A percentile compares a stretch with the other conserved stretches of the same genome.
These are phyloP conservation scores for Oenanthe javanica DNA, from an alignment of 140 eudicot genomes.

Conservation along the genomic window DNA sequence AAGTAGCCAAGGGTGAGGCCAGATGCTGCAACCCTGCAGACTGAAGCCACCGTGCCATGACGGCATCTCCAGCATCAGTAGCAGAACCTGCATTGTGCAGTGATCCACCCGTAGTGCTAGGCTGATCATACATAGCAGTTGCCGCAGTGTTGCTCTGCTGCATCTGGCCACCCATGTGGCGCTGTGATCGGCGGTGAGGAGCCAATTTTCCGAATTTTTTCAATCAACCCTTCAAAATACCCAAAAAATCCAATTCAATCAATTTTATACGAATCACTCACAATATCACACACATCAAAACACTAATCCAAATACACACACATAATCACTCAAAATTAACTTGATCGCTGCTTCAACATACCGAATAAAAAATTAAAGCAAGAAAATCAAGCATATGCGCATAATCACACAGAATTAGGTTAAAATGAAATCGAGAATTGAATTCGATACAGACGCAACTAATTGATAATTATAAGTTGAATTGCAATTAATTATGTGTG, in stretches of 20 bases:
- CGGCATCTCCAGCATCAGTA: slow-evolving; percentile 88
- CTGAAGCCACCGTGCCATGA: slow-evolving; percentile 97
- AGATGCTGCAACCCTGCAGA: slow-evolving; percentile 98
- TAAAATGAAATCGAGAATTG: slow-evolving; percentile 4
- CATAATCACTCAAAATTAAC: background rate
- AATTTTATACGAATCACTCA: background rate
- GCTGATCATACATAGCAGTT: slow-evolving; percentile 89
- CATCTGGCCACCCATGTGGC: slow-evolving; percentile 99
- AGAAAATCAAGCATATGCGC: background rate
- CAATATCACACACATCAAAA: background rate
- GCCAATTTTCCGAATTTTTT: slow-evolving; percentile 63
- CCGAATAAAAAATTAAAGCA: background rate
- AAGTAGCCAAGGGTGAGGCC: slow-evolving; percentile 84
- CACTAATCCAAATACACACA: background rate
- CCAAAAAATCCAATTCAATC: slow-evolving; percentile 4
- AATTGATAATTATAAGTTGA: background rate
- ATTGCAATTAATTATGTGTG: background rate
- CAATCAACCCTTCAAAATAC: slow-evolving; percentile 24
- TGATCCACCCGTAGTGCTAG: slow-evolving; percentile 36
- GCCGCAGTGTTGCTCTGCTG: slow-evolving; percentile 91
- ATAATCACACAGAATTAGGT: slow-evolving; percentile 5
- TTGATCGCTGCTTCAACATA: background rate
- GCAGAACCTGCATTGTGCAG: slow-evolving; percentile 44
- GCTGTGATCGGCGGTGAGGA: slow-evolving; percentile 94
- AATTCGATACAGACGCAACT: background rate